Base-by-base conservation (phyloP, 1,284 basidiomycete genomes). In the Leucoagaricus sp. region DNA sequence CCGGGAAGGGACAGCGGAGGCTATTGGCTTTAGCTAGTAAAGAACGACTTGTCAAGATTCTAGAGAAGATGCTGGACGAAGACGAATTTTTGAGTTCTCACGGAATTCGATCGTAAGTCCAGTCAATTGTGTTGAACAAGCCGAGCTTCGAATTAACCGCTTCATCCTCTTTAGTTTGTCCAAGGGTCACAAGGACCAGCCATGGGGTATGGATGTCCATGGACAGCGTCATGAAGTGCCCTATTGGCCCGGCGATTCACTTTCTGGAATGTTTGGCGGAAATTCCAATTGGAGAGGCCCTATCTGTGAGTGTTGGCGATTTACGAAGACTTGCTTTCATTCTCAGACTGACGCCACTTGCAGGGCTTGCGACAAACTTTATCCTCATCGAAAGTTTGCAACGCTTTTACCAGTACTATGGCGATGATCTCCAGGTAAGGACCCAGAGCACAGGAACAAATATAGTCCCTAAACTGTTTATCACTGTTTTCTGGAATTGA, bases 181-280 rank as follows among this genome's bases (percentile, higher is more conserved):
- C 1, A 91, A 94, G 69, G 76, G 84, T 63, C 96, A 99, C 75
- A 87, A 96, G 72, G 89, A 96, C 15, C 81, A 93, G 60, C 96
- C 97, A 12, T 99, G 93, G 92, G 89, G 89, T 13, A 96, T 98
- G 83, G 79, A 94, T 62, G 96, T 98, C 46, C 85, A 96, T 60
- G 96, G 94, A 17, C 85, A 98, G 64, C 83, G 89, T 49, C 94
- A 97, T 69, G 91, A 94, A 66, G 94, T 98, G 40, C 85, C 86
- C 42, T 99, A 98, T 75, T 99, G 96, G 97, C 95, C 96, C 0
- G 97, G 96, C 15, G 96, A 99, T 70, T 97, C 94, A 1, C 86
- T 85, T 67, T 95, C 93, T 31, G 95, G 94, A 57, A 99, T 99
- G 96, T 98, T 98, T 72, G 96, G 97, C 55, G 96, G 96, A 29